Evolutionary conservation across 352 stramenopile genomes (phyloP).

Genomic region (Pythium phragmiticola): DNA sequence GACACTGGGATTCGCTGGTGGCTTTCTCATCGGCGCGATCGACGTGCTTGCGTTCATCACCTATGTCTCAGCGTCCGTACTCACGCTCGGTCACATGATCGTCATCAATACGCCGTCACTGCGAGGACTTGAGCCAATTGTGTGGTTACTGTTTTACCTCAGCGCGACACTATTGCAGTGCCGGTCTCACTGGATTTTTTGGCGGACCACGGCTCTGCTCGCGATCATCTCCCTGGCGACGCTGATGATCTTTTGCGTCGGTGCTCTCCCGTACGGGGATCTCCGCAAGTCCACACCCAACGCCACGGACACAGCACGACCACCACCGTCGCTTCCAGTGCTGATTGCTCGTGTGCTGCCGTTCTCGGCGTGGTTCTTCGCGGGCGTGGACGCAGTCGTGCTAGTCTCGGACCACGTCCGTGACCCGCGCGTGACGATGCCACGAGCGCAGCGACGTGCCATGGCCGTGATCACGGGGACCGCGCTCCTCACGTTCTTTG

Average conservation of each 20-base stretch:
- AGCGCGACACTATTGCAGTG: constrained; percentile 12
- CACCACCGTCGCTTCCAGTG: not conserved
- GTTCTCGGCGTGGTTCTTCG: constrained; percentile 27
- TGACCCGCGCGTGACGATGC: constrained; percentile 11
- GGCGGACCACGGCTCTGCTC: constrained; percentile 19
- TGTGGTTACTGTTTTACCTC: constrained; percentile 19
- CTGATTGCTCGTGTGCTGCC: constrained; percentile 28
- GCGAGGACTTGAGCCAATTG: constrained; percentile 10
- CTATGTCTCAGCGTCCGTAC: constrained; percentile 28
- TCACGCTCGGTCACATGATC: constrained; percentile 29
- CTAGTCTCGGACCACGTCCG: constrained; percentile 16
- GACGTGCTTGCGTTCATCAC: constrained; percentile 32
- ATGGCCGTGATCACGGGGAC: constrained; percentile 15
- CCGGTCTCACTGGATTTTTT: constrained; percentile 20
- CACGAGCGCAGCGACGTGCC: constrained; percentile 22
- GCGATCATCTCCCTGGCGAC: constrained; percentile 18
- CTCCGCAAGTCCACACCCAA: not conserved
- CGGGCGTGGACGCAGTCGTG: constrained; percentile 30
- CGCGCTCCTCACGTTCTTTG: constrained; percentile 23
- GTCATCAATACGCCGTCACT: not conserved
- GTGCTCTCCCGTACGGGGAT: constrained; percentile 15
- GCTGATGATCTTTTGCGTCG: constrained; percentile 24
- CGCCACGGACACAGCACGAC: not conserved
- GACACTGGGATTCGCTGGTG: constrained; percentile 29
- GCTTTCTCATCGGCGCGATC: constrained; percentile 24